Conservation (phyloP, 148 eudicot genomes). For the Dysphania ambrosioides region DNA sequence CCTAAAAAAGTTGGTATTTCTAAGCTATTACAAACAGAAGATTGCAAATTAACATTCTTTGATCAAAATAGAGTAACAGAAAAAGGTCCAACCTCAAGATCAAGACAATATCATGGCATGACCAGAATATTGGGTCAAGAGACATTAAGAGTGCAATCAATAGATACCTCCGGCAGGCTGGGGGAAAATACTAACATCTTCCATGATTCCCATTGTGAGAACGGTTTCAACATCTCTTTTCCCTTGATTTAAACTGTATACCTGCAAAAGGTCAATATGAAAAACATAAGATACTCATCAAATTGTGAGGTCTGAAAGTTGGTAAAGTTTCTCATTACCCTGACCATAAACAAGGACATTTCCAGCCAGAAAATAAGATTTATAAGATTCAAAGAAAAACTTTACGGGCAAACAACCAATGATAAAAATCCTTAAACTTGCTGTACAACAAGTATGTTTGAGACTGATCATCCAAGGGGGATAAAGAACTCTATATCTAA, state of each 20-base stretch:
- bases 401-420: not conserved
- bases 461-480: not conserved
- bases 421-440: not conserved
- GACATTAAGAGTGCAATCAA: not conserved
- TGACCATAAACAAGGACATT: not conserved
- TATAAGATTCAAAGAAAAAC: not conserved
- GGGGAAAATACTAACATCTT: constrained; percentile 93
- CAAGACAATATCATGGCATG: not conserved
- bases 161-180: constrained; percentile 96
- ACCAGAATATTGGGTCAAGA: not conserved
- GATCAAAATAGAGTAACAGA: not conserved
- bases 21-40: not conserved
- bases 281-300: not conserved
- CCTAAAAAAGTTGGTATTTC: too few species aligned
- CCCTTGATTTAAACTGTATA: constrained; percentile 97
- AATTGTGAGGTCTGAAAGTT: not conserved
- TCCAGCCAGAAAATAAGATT: not conserved
- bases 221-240: constrained; percentile 95
- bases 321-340: not conserved
- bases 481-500: not conserved
- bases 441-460: not conserved
- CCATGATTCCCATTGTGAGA: constrained; percentile 96
- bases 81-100: not conserved
- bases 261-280: constrained; percentile 41
- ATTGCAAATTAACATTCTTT: constrained; percentile 8